Evolutionary conservation across 768 basidiomycete species (phyloP), one percentile per base, ranked within the genome.

Genomic region (Rhodotorula graminis): DNA sequence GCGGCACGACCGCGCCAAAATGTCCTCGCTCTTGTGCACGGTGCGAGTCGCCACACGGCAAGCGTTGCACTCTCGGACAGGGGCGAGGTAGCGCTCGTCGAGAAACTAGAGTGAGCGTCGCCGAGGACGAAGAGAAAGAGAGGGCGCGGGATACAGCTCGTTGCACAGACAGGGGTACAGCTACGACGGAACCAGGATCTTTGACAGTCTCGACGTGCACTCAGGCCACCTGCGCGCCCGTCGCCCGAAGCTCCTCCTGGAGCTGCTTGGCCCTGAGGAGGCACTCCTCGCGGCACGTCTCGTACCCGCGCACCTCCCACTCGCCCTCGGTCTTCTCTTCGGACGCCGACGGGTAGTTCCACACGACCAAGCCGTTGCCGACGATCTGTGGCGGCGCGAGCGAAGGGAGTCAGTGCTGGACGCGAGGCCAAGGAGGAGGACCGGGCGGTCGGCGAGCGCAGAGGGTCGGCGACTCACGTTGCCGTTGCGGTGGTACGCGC

Each of bases 401-500:
- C n/a, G 55, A 29, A 46, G 16, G 15, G 44, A 1, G 33, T 42
- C 21, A 44, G 8, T n/a, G 52, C 1, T 21, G 42, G 31, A 33
- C 8, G 18, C 33, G 50, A 29, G 53, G n/a, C 5, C 2, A n/a
- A 12, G 19, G n/a, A 29, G 27, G 29, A 31, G 31, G 55, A 37
- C 7, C 33, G 18, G 19, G 27, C 37, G 9, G n/a, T n/a, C n/a
- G 7, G 25, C 15, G 16, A 50, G 27, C 37, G 37, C 5, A 33
- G n/a, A 21, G n/a, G n/a, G 4, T 23, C 19, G 19, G 49, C 19
- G 9, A 65, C 70, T 61, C 33, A 77, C 72, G 29, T 72, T 75
- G 2, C 76, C 76, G 40, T 73, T 62, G 5, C 77, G 68, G 37
- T 72, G 72, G 63, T 72, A 76, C 8, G 73, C 70, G 4, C 69